Percentiles rank a stretch among this genome's conserved stretches.
These are phyloP conservation scores for Takakia lepidozioides DNA, from an alignment of 225 moss, liverwort and hornwort genomes.

Conservation along the genomic window DNA sequence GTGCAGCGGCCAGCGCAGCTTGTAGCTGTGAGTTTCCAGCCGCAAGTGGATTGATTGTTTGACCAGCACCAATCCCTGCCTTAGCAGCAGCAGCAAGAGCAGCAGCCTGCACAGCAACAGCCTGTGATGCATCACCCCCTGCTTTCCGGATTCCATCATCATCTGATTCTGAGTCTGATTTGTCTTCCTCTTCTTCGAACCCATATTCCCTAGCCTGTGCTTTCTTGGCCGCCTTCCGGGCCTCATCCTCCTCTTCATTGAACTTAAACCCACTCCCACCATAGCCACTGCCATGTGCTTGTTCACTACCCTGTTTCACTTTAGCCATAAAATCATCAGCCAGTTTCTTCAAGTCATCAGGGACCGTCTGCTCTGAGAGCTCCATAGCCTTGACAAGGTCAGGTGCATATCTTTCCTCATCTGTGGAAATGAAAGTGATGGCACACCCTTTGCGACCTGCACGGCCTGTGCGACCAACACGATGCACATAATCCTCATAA, in stretches of 20 bases:
- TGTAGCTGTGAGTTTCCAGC: slow-evolving; percentile 77
- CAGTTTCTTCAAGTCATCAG: slow-evolving; percentile 92
- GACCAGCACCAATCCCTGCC: slow-evolving; percentile 54
- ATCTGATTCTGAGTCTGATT: slow-evolving; percentile 95
- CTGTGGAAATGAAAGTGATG: slow-evolving; percentile 89
- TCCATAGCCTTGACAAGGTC: slow-evolving; percentile 93
- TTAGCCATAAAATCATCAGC: slow-evolving; percentile 94
- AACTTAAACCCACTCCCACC: slow-evolving; percentile 98
- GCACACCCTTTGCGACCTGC: slow-evolving; percentile 95
- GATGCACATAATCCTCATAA: slow-evolving; percentile 98
- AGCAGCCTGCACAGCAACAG: slow-evolving; percentile 86
- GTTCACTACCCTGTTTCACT: slow-evolving; percentile 97
- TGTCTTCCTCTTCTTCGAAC: slow-evolving; percentile 98
- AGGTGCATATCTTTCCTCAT: slow-evolving; percentile 90
- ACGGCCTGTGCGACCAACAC: slow-evolving; percentile 94
- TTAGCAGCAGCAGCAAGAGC: slow-evolving; percentile 96
- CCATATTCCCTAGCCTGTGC: slow-evolving; percentile 98
- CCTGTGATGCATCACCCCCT: slow-evolving; percentile 89
- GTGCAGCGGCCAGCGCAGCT: slow-evolving; percentile 68
- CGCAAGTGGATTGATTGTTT: slow-evolving; percentile 51
- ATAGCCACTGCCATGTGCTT: slow-evolving; percentile 98
- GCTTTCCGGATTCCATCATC: slow-evolving; percentile 97
- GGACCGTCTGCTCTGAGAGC: slow-evolving; percentile 90
- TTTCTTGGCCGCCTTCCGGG: slow-evolving; percentile 91
- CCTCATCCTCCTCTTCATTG: slow-evolving; percentile 99